Conservation (phyloP, 78 protist genomes). For the Bodo saltans region DNA sequence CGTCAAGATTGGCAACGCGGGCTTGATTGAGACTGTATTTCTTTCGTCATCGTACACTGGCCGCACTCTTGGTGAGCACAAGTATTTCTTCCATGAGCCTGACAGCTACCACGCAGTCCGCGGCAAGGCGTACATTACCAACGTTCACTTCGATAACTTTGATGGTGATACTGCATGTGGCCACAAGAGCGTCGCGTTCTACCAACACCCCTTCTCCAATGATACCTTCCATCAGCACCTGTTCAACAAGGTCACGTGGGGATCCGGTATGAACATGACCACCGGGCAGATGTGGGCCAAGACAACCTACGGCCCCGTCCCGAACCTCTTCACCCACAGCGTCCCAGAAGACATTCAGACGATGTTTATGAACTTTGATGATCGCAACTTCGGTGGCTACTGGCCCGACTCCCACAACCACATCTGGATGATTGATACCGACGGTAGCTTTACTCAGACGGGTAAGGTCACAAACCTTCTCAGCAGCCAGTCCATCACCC, state of each 20-base stretch:
- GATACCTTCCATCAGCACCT: not conserved
- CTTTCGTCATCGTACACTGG: not conserved
- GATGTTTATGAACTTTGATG: not conserved
- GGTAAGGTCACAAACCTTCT: not conserved
- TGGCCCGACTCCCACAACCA: not conserved
- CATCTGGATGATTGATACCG: not conserved
- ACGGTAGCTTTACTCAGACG: not conserved
- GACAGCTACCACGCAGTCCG: not conserved
- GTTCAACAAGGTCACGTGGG: not conserved
- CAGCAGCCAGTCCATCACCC: not conserved
- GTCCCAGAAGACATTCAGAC: no score
- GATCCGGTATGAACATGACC: not conserved
- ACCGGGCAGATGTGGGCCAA: not conserved
- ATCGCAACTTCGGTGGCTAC: not conserved
- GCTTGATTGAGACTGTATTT: not conserved
- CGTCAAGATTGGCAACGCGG: not conserved
- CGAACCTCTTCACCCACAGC: not conserved
- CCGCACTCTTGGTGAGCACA: not conserved
- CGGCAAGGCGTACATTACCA: not conserved
- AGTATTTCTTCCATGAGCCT: not conserved
- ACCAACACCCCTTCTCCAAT: not conserved
- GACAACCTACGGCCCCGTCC: not conserved
- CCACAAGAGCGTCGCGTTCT: not conserved
- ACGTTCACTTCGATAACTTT: not conserved
- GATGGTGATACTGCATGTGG: not conserved